Conservation (phyloP, 2,329 filamentous ascomycete genomes). For the Teratosphaeria pseudoeucalypti region DNA sequence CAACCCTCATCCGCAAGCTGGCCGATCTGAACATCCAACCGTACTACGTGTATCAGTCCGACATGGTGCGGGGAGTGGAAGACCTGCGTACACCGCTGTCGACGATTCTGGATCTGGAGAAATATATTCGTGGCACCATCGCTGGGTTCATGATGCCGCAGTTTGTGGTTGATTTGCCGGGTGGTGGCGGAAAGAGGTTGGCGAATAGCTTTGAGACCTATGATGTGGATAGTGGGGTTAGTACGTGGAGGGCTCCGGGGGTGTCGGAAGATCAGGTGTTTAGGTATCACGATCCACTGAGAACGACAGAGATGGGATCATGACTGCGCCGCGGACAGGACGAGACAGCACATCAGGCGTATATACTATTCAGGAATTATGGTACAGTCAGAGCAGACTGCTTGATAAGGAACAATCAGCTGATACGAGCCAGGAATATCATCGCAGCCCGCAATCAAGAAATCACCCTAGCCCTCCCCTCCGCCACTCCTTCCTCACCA, state of each 20-base stretch:
- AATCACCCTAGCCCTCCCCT: no score
- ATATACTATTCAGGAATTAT: background rate
- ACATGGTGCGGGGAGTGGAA: constrained; percentile 52
- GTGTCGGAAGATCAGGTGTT: constrained; percentile 40
- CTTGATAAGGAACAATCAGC: background rate
- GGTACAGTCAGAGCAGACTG: background rate
- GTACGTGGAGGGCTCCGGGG: constrained; percentile 47
- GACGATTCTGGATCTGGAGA: constrained; percentile 49
- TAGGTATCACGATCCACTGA: constrained; percentile 43
- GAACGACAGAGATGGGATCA: background rate
- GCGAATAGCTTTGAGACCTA: constrained; percentile 46
- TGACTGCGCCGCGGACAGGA: background rate
- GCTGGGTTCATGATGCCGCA: constrained; percentile 53
- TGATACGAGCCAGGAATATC: background rate
- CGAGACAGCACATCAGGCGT: background rate
- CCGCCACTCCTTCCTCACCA: no score
- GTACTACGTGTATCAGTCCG: constrained; percentile 57
- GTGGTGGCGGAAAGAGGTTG: constrained; percentile 53
- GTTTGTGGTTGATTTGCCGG: constrained; percentile 55
- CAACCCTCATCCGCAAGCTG: constrained; percentile 42
- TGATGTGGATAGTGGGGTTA: constrained; percentile 43
- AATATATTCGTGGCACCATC: constrained; percentile 48
- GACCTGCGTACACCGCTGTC: constrained; percentile 52
- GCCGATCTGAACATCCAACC: constrained; percentile 49
- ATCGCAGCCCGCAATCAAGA: no score